Conservation (phyloP, 2,329 filamentous ascomycete genomes). For the Calonectria hongkongensis region DNA sequence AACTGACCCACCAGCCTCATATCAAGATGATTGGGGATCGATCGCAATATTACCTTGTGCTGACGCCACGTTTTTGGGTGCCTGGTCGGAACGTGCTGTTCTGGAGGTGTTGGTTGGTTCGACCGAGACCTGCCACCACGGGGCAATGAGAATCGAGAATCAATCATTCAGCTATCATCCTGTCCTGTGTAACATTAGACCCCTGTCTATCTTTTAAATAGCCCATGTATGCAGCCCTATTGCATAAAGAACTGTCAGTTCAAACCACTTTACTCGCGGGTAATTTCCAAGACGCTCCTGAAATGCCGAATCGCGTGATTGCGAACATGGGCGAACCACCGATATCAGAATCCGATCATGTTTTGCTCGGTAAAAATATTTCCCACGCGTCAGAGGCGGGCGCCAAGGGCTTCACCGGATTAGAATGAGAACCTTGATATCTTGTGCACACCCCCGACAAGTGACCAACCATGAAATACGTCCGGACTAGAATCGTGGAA, state of each 20-base stretch:
- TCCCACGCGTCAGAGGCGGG: constrained; percentile 1
- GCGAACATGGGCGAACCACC: neutral
- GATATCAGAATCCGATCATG: neutral
- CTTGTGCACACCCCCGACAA: neutral
- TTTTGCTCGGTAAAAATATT: neutral
- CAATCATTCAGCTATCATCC: neutral
- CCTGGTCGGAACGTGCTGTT: constrained; percentile 8
- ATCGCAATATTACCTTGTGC: neutral
- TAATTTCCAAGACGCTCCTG: neutral
- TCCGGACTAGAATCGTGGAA: neutral
- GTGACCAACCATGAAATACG: neutral
- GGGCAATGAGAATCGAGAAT: neutral
- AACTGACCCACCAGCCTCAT: constrained; percentile 6
- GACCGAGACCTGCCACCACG: neutral
- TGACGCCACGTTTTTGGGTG: neutral
- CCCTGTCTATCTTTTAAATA: neutral
- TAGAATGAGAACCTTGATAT: neutral
- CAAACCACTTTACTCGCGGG: neutral
- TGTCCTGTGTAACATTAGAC: too few relatives aligned
- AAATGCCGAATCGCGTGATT: neutral
- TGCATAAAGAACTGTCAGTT: neutral
- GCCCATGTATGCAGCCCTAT: neutral
- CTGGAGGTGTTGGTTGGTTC: constrained; percentile 11
- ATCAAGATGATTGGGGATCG: neutral
- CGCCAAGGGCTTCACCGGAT: neutral